Percentiles rank a stretch among this genome's conserved stretches.
phyloP scores from a whole-genome alignment of 208 protist genomes.

The Herpetomonas samuelpessoai region DNA sequence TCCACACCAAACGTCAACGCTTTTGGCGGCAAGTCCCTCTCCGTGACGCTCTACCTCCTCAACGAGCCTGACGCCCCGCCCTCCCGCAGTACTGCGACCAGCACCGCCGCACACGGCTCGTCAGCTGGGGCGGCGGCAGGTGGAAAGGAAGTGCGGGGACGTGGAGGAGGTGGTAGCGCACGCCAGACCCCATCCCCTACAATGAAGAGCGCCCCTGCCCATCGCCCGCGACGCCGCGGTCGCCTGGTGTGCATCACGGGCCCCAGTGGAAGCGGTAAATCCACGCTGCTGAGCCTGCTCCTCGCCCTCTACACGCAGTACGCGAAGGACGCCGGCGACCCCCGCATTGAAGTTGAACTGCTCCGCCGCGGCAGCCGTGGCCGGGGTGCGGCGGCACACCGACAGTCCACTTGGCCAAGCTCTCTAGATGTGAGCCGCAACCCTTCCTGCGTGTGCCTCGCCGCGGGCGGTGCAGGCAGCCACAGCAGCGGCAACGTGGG shows the following conservation, averaged over 20 bases:
- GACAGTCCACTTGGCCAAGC: slow-evolving; percentile 19
- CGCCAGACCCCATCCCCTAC: background rate
- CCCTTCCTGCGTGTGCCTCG: too few relatives aligned
- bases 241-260: slow-evolving; percentile 64
- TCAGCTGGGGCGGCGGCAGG: too few relatives aligned
- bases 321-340: slow-evolving; percentile 6
- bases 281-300: slow-evolving; percentile 52
- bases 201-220: slow-evolving; percentile 1
- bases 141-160: too few relatives aligned
- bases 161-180: slow-evolving; percentile 3
- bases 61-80: too few relatives aligned
- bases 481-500: too few relatives aligned
- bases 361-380: slow-evolving; percentile 9
- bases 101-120: slow-evolving; percentile 4
- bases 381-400: slow-evolving; percentile 6
- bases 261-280: slow-evolving; percentile 53
- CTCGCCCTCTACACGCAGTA: slow-evolving; percentile 53
- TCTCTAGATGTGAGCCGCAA: too few relatives aligned
- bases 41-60: too few relatives aligned
- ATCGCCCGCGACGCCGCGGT: slow-evolving; percentile 13
- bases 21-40: too few relatives aligned
- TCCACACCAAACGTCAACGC: slow-evolving; percentile 2
- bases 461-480: too few relatives aligned
- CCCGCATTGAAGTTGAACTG: background rate
- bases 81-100: background rate